phyloP scores from a whole-genome alignment of 1,284 basidiomycete species.

The Rhodotorula glutinis region DNA sequence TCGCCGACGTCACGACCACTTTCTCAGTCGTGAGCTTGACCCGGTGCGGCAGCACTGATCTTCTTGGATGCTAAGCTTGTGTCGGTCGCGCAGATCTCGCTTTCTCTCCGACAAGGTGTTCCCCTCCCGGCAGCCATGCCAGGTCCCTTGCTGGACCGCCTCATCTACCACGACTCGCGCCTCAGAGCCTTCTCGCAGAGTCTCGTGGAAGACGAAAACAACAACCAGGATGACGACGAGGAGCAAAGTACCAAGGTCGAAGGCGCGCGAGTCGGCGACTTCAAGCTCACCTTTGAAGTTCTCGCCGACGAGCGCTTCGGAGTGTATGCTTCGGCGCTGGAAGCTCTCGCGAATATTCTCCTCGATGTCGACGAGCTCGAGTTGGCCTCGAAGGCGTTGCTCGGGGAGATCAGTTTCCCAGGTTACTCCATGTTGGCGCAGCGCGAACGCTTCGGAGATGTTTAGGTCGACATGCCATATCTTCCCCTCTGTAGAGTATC shows the following conservation, averaged over 20 bases:
- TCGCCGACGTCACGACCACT: slow-evolving; percentile 31
- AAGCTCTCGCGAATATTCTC: slow-evolving; percentile 23
- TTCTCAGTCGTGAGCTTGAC: slow-evolving; percentile 21
- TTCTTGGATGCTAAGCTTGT: too few species aligned
- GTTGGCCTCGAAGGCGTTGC: slow-evolving; percentile 13
- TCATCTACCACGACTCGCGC: slow-evolving; percentile 32
- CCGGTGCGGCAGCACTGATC: too few species aligned
- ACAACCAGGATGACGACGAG: neutral
- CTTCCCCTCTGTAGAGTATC: neutral
- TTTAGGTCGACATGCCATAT: neutral
- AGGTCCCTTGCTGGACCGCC: slow-evolving; percentile 35
- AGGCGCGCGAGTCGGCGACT: slow-evolving; percentile 20
- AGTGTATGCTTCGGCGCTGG: neutral
- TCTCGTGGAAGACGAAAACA: neutral
- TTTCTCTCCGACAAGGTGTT: slow-evolving; percentile 24
- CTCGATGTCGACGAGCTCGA: slow-evolving; percentile 27
- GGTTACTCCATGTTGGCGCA: slow-evolving; percentile 4
- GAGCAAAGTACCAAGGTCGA: slow-evolving; percentile 9
- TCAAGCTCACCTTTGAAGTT: slow-evolving; percentile 13
- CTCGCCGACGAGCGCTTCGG: slow-evolving; percentile 19
- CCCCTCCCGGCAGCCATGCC: slow-evolving; percentile 30
- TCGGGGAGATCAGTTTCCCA: slow-evolving; percentile 20
- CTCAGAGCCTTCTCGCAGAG: slow-evolving; percentile 3
- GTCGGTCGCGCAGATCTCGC: slow-evolving; percentile 21
- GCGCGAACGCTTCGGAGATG: neutral